Evolutionary conservation across 2,329 filamentous ascomycete species (phyloP), one percentile per base, ranked within the genome.

Genomic region (Ilyonectria destructans): DNA sequence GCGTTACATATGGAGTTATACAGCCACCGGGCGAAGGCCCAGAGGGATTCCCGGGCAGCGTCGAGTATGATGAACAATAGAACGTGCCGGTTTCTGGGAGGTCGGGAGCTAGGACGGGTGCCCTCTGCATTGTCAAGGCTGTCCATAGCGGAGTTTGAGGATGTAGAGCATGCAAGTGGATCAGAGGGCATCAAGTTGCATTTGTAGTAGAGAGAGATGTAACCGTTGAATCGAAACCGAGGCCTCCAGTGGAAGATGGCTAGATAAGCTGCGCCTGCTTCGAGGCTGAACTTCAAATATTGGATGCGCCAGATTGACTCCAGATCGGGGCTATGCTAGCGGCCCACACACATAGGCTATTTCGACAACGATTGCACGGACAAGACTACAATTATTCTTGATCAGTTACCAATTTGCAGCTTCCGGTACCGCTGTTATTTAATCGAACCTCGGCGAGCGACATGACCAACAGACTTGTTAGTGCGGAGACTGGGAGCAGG

Each of bases 11-110:
- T 2, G 5, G 61, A 13, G 40, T n/a, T 23, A 21, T 40, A 51
- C 2, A 56, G 26, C 12, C 23, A 23, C 10, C 17, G 17, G 5
- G 52, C 17, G 17, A 65, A 6, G 23, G 51, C 17, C 6, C 31
- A 35, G 3, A 57, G 19, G 6, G 63, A 43, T 55, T 65, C 63
- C 12, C 31, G 31, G 13, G 51, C 51, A 19, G 31, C 63, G 21
- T 65, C 63, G 7, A 48, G 56, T n/a, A 40, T 43, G 9, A 65
- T 65, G 31, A 57, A 45, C n/a, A 56, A 7, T 19, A 60, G 13
- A 33, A 65, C 23, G 6, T 45, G 57, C 19, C 43, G 31, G 23
- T 57, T 49, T 31, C n/a, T 29, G 29, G 21, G 55, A 23, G 46
- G 55, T 17, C 23, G 54, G 40, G 8, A 40, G 40, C 19, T 21